Evolutionary conservation across 805 yeast genomes (phyloP).

Genomic region (Ogataea paraovalis): DNA sequence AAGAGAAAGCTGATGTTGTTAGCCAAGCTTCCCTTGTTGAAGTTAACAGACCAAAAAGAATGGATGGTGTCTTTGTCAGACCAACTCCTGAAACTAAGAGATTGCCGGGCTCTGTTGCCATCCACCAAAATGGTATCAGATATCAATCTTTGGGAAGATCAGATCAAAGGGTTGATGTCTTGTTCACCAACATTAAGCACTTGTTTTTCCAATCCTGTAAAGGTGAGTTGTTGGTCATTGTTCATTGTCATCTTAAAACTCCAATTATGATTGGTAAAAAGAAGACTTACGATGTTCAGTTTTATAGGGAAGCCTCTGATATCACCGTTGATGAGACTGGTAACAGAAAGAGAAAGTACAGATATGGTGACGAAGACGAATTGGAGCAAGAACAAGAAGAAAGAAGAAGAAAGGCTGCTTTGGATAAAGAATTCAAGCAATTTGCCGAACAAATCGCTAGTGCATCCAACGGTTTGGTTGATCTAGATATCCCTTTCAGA

Average conservation of each 20-base stretch:
- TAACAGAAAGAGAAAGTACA: conserved; percentile 77
- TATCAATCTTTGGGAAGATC: conserved; percentile 82
- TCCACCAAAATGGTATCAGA: conserved; percentile 94
- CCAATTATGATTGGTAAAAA: conserved; percentile 95
- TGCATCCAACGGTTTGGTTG: conserved; percentile 76
- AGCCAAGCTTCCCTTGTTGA: conserved; percentile 86
- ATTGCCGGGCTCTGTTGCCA: conserved; percentile 82
- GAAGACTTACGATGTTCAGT: conserved; percentile 92
- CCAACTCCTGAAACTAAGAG: conserved; percentile 98
- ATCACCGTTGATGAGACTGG: conserved; percentile 97
- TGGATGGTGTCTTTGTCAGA: conserved; percentile 85
- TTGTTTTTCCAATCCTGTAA: conserved; percentile 94
- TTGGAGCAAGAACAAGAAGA: conserved; percentile 98
- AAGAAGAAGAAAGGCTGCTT: conserved; percentile 81
- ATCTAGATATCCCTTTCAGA: conserved; percentile 90
- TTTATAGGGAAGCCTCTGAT: conserved; percentile 95
- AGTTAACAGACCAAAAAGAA: conserved; percentile 76
- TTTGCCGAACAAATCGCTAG: conserved; percentile 92
- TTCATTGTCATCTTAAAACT: conserved; percentile 87
- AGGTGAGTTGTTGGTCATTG: conserved; percentile 86
- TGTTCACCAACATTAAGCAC: conserved; percentile 89
- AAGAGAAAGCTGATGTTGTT: conserved; percentile 90
- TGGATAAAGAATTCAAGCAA: conserved; percentile 86
- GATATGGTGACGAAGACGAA: conserved; percentile 98
- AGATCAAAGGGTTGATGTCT: conserved; percentile 83